A percentile compares a stretch with the other conserved stretches of the same genome.
Evolutionary conservation across 2,329 filamentous ascomycete genomes (phyloP).

Genomic region (Cladosporium oxysporum): DNA sequence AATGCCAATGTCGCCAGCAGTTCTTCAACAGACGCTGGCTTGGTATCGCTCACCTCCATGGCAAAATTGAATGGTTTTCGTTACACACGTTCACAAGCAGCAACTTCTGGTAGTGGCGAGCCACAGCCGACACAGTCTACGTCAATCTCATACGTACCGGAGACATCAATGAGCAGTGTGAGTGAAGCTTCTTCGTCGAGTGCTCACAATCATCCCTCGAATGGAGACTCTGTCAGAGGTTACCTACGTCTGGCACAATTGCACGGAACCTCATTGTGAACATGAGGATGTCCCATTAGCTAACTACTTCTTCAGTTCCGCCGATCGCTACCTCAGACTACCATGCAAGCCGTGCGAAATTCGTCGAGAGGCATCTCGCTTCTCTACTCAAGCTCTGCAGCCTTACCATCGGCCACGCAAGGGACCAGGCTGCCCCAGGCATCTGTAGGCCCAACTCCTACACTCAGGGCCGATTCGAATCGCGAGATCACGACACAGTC

Average conservation of each 20-base stretch:
- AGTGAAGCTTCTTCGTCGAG: background rate
- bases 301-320: background rate
- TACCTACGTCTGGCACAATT: background rate
- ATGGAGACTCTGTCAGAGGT: too few species aligned
- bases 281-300: background rate
- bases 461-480: background rate
- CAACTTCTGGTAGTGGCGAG: background rate
- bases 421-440: background rate
- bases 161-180: constrained; percentile 15
- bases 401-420: background rate
- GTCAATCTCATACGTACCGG: background rate
- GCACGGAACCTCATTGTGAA: background rate
- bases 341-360: constrained; percentile 12
- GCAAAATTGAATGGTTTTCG: constrained; percentile 9
- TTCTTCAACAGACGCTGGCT: constrained; percentile 17
- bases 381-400: constrained; percentile 10
- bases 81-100: background rate
- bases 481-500: background rate
- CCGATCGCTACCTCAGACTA: background rate
- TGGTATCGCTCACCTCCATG: constrained; percentile 1
- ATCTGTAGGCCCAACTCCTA: background rate
- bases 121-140: background rate
- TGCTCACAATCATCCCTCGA: too few species aligned
- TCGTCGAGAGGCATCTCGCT: constrained; percentile 1
- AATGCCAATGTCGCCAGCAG: background rate